A percentile compares a stretch with the other conserved stretches of the same genome.
Conservation (phyloP, 208 protist species). For the Trypanosoma avium region DNA sequence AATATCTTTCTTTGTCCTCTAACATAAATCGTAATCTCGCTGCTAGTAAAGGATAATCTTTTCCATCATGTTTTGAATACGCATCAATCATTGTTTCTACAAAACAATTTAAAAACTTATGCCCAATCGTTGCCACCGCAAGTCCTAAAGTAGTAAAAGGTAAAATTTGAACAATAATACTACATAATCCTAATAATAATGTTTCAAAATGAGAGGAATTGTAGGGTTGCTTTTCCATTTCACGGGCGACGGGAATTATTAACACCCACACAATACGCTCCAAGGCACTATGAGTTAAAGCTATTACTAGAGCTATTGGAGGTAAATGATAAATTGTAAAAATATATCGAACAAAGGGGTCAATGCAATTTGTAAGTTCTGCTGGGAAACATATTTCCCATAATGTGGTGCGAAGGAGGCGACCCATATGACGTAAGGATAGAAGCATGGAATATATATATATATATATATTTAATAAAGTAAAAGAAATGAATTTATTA, state of each 20-base stretch:
- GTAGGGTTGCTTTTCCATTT: constrained; percentile 74
- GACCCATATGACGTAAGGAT: constrained; percentile 1
- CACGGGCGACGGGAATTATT: constrained; percentile 75
- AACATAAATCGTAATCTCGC: constrained; percentile 56
- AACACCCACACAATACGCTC: constrained; percentile 84
- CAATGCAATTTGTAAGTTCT: constrained; percentile 67
- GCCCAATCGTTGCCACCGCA: constrained; percentile 57
- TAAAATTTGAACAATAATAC: constrained; percentile 52
- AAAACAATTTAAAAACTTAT: constrained; percentile 77
- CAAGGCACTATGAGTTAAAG: constrained; percentile 78
- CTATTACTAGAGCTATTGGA: constrained; percentile 51
- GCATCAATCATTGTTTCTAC: constrained; percentile 80
- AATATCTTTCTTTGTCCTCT: constrained; percentile 41
- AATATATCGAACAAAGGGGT: constrained; percentile 56
- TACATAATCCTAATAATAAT: constrained; percentile 51
- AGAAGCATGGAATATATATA: too few species aligned
- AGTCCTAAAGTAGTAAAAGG: constrained; percentile 69
- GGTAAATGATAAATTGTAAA: constrained; percentile 83
- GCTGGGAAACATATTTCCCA: constrained; percentile 74
- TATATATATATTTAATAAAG: too few species aligned
- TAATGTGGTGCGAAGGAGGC: constrained; percentile 43
- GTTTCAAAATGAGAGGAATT: constrained; percentile 52
- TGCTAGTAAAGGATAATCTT: constrained; percentile 78
- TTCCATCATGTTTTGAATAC: constrained; percentile 46
- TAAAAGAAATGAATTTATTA: too few species aligned